phyloP scores from a whole-genome alignment of 441 rosid species.

The Adansonia rubrostipa region DNA sequence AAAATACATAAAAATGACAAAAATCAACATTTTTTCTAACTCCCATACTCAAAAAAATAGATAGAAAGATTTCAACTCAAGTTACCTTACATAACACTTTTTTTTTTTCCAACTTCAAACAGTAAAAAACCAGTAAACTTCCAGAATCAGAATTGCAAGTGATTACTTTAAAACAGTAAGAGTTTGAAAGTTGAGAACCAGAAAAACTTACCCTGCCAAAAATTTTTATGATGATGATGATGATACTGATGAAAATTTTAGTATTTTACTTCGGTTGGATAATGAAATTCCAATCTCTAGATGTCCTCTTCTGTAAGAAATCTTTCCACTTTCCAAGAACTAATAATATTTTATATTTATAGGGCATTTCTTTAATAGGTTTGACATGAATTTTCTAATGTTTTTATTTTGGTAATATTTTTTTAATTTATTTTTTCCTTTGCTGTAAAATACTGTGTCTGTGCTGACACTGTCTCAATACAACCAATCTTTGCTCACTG shows the following conservation, averaged over 20 bases:
- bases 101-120: constrained; percentile 19
- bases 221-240: not conserved
- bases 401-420: constrained; percentile 20
- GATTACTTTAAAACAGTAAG: constrained; percentile 5
- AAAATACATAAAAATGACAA: constrained; percentile 21
- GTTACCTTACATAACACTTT: not conserved
- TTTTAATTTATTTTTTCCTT: not conserved
- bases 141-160: constrained; percentile 29
- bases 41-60: not conserved
- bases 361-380: constrained; percentile 25
- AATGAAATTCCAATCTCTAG: constrained; percentile 44
- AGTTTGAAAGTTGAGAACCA: not conserved
- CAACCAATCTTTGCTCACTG: constrained; percentile 33
- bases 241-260: constrained; percentile 15
- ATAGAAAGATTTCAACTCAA: constrained; percentile 15
- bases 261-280: constrained; percentile 16
- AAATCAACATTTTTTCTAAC: constrained; percentile 18
- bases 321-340: constrained; percentile 49
- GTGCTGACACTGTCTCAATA: constrained; percentile 37
- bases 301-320: constrained; percentile 41
- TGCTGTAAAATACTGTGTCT: constrained; percentile 8
- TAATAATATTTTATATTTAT: constrained; percentile 11
- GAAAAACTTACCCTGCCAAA: not conserved
- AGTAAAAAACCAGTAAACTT: constrained; percentile 29
- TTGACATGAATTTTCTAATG: constrained; percentile 31